A percentile compares a stretch with the other conserved stretches of the same genome.
phyloP scores from a whole-genome alignment of 2,329 filamentous ascomycete species.

The Aureobasidium pullulans region DNA sequence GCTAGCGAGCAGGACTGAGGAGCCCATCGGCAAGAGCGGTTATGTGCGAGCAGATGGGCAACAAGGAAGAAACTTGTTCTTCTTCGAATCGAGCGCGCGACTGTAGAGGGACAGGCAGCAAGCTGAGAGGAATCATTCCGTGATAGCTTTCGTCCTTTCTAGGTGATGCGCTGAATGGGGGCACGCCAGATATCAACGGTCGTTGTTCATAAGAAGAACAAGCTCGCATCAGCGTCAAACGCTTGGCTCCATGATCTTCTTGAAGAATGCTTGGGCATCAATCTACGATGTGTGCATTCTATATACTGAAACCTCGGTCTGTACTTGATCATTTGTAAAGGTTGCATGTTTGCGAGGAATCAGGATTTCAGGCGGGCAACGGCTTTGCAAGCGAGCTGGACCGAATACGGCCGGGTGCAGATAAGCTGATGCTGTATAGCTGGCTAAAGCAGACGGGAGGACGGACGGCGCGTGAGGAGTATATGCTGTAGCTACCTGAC shows the following conservation, averaged over 20 bases:
- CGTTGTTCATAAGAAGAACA: too few species aligned
- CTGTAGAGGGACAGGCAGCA: not conserved
- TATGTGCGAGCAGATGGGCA: slow-evolving; percentile 31
- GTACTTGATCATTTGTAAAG: not conserved
- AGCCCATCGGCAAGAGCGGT: slow-evolving; percentile 44
- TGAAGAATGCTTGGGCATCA: not conserved
- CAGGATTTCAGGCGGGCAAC: not conserved
- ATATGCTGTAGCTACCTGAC: not conserved
- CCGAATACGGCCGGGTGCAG: slow-evolving; percentile 4
- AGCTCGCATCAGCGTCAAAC: too few species aligned
- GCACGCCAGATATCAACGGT: too few species aligned
- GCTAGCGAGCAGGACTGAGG: slow-evolving; percentile 36
- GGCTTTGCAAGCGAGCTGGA: not conserved
- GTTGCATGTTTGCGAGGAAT: not conserved
- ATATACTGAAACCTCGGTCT: not conserved
- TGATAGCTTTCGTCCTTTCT: not conserved
- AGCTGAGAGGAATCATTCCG: too few species aligned
- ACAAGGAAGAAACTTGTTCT: slow-evolving; percentile 34
- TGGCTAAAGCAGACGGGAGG: not conserved
- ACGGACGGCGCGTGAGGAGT: not conserved
- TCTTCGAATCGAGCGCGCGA: not conserved
- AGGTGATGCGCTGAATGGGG: too few species aligned
- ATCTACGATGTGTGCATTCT: not conserved
- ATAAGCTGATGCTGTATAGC: slow-evolving; percentile 1
- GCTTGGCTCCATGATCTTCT: not conserved